Evolutionary conservation across 108 stramenopile genomes (phyloP).

Genomic region (Epithemia pelagica): DNA sequence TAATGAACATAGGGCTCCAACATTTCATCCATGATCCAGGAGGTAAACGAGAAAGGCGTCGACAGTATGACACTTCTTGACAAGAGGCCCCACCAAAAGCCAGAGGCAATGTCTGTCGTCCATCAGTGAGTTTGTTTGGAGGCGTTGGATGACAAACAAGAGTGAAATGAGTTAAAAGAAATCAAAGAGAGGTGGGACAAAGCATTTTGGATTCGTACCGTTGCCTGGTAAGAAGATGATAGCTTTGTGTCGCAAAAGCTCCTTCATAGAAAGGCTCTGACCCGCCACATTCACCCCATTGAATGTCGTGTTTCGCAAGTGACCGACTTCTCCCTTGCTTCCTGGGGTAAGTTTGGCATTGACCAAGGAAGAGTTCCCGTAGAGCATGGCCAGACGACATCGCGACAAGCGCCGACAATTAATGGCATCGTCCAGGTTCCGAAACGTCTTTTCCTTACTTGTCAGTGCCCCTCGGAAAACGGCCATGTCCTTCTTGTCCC

Average conservation of each 20-base stretch:
- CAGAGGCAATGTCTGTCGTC: no score
- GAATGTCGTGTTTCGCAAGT: neutral
- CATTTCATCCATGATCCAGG: constrained; percentile 53
- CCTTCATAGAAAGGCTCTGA: neutral
- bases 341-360: constrained; percentile 19
- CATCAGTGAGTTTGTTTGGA: no score
- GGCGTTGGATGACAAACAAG: no score
- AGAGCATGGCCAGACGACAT: constrained; percentile 30
- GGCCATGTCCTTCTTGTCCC: neutral
- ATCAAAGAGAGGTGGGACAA: no score
- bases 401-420: constrained; percentile 7
- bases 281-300: neutral
- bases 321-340: neutral
- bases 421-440: no score
- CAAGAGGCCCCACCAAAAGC: constrained; percentile 39
- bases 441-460: neutral
- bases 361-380: constrained; percentile 30
- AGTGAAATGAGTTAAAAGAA: no score
- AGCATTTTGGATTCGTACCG: no score
- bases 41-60: constrained; percentile 28
- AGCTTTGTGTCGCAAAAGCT: constrained; percentile 20
- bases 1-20: constrained; percentile 49
- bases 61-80: constrained; percentile 39
- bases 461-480: constrained; percentile 3
- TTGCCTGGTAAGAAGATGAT: constrained; percentile 46